Evolutionary conservation across 23 red algal species (phyloP).

Genomic region (Cyanidiococcus yangmingshanensis): DNA sequence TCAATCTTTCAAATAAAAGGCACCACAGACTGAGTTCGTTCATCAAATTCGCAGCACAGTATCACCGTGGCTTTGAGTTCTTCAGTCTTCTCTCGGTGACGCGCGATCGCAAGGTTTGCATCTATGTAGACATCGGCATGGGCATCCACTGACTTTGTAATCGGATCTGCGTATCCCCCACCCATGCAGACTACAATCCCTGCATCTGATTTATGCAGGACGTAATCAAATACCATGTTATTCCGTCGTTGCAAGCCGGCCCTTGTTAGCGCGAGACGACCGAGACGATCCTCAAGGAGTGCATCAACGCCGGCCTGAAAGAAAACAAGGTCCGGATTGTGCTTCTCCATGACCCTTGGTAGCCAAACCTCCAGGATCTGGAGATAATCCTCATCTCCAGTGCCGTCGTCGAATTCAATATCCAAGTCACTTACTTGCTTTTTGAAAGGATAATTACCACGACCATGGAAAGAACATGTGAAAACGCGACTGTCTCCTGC

Average conservation of each 20-base stretch:
- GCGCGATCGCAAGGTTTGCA: constrained; percentile 18
- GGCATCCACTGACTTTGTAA: constrained; percentile 32
- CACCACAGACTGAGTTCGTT: too few species aligned
- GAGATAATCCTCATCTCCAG: constrained; percentile 36
- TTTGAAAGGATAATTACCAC: constrained; percentile 37
- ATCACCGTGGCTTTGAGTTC: too few species aligned
- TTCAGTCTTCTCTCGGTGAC: background rate
- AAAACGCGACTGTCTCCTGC: constrained; percentile 18
- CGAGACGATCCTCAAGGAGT: constrained; percentile 44
- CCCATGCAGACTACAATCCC: constrained; percentile 40
- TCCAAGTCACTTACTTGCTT: constrained; percentile 37
- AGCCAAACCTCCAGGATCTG: constrained; percentile 22
- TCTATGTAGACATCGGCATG: constrained; percentile 55
- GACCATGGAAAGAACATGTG: constrained; percentile 43
- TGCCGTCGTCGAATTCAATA: constrained; percentile 38
- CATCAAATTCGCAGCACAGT: too few species aligned
- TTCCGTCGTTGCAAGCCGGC: constrained; percentile 35
- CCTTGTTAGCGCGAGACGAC: constrained; percentile 30
- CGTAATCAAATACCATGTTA: constrained; percentile 30
- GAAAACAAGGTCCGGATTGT: constrained; percentile 40
- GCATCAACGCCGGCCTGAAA: constrained; percentile 67
- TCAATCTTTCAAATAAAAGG: too few species aligned
- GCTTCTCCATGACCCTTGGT: constrained; percentile 16
- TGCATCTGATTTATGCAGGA: background rate
- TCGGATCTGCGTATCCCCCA: constrained; percentile 45